These are phyloP conservation scores for Colletotrichum echinochloae DNA, from an alignment of 2,329 filamentous ascomycete genomes.

Conservation along the genomic window DNA sequence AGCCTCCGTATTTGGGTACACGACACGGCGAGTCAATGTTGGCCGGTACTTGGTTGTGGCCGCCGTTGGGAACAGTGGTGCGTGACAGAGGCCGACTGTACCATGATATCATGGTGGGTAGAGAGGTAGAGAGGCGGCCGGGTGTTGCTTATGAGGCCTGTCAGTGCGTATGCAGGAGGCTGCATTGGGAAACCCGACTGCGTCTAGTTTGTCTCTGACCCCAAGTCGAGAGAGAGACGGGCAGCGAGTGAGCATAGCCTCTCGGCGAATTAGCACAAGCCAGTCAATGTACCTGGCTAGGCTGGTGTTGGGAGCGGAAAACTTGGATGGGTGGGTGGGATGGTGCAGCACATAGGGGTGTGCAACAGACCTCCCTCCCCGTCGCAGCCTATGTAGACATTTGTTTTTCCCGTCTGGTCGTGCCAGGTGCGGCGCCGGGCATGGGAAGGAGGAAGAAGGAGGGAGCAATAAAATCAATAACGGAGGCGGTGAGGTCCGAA, in stretches of 20 bases:
- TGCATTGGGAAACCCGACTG: conserved; percentile 32
- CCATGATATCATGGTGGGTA: conserved; percentile 41
- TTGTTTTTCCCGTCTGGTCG: conserved; percentile 7
- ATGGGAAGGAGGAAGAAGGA: conserved; percentile 1
- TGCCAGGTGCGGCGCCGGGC: conserved; percentile 14
- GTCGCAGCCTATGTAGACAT: conserved; percentile 9
- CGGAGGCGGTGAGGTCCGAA: not conserved
- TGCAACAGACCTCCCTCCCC: conserved; percentile 8
- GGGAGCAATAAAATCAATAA: not conserved
- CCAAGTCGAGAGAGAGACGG: conserved; percentile 13
- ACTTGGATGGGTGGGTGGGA: conserved; percentile 13
- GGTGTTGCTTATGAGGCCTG: conserved; percentile 35
- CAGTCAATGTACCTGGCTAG: conserved; percentile 12
- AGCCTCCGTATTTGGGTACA: conserved; percentile 26
- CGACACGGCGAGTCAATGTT: conserved; percentile 28
- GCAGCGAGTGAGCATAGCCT: conserved; percentile 9
- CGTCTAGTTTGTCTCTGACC: conserved; percentile 17
- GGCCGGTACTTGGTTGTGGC: conserved; percentile 33
- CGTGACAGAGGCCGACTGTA: conserved; percentile 24
- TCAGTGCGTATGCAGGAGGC: conserved; percentile 38
- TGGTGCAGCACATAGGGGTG: conserved; percentile 12
- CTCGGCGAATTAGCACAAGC: conserved; percentile 6
- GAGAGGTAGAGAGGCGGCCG: not conserved
- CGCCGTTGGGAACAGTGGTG: conserved; percentile 21
- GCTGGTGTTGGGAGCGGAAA: conserved; percentile 29